Conservation (phyloP, 805 yeast genomes). For the Saccharomycopsis schoenii region DNA sequence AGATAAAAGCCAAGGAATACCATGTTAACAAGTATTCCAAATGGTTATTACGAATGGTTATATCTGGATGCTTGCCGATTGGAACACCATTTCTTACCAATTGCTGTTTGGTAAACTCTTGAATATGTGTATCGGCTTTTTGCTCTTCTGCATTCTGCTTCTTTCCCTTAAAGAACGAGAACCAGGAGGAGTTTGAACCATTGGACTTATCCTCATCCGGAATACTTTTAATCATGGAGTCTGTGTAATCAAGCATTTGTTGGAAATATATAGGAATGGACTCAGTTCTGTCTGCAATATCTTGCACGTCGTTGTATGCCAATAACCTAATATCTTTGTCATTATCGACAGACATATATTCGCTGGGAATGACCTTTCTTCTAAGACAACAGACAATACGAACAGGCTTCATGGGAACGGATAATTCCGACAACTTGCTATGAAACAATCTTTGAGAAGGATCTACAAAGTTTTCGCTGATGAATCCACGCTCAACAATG, state of each 20-base stretch:
- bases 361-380: conserved; percentile 51
- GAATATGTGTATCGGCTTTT: neutral
- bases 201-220: conserved; percentile 10
- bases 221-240: conserved; percentile 43
- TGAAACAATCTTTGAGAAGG: conserved; percentile 38
- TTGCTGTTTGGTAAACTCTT: conserved; percentile 44
- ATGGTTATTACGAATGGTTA: conserved; percentile 81
- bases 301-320: conserved; percentile 71
- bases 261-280: conserved; percentile 70
- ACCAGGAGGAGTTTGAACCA: neutral
- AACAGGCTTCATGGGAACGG: conserved; percentile 65
- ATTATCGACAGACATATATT: conserved; percentile 52
- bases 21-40: conserved; percentile 88
- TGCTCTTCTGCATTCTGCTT: neutral
- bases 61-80: conserved; percentile 69
- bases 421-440: conserved; percentile 46
- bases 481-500: conserved; percentile 88
- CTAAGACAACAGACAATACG: conserved; percentile 68
- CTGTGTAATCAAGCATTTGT: conserved; percentile 55
- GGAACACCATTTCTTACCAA: conserved; percentile 82
- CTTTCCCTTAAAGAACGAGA: conserved; percentile 6
- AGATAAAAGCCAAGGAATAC: conserved; percentile 78
- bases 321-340: conserved; percentile 59
- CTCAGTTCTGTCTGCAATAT: conserved; percentile 62
- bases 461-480: conserved; percentile 52